These are phyloP conservation scores for Russula earlei DNA, from an alignment of 768 basidiomycete species.

Conservation along the genomic window DNA sequence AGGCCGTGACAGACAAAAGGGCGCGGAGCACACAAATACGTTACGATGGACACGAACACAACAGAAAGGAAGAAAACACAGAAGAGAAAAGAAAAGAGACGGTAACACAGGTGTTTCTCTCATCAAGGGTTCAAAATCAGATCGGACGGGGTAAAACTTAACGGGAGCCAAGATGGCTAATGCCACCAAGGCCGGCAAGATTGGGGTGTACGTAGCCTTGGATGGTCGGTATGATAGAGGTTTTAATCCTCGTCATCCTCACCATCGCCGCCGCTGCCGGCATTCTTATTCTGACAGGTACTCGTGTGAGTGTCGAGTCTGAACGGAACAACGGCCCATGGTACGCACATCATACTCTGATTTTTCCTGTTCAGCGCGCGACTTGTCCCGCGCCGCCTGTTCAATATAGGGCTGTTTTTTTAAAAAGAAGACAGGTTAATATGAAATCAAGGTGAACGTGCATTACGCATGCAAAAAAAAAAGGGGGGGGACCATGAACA, in stretches of 20 bases:
- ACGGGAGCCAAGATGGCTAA: background rate
- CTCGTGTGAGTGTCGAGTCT: background rate
- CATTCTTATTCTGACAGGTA: constrained; percentile 29
- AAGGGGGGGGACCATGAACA: background rate
- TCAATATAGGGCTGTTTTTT: constrained; percentile 71
- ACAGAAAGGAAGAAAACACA: background rate
- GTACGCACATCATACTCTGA: constrained; percentile 34
- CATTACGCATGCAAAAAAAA: background rate
- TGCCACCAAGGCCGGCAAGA: background rate
- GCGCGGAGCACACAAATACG: constrained; percentile 14
- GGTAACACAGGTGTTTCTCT: constrained; percentile 9
- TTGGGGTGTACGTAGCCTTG: constrained; percentile 2
- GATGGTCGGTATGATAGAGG: background rate
- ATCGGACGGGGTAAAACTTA: constrained; percentile 9
- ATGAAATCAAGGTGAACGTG: background rate
- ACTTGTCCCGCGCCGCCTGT: constrained; percentile 80
- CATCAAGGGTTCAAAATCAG: constrained; percentile 10
- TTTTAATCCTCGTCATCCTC: constrained; percentile 39
- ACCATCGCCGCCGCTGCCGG: constrained; percentile 31
- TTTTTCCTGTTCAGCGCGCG: constrained; percentile 78
- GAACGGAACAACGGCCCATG: background rate
- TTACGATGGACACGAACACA: constrained; percentile 15
- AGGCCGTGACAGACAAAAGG: constrained; percentile 12
- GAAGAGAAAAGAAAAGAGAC: background rate
- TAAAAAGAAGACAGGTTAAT: background rate